These are phyloP conservation scores for Rachicladosporium sp. DNA, from an alignment of 2,329 filamentous ascomycete genomes.

Conservation along the genomic window DNA sequence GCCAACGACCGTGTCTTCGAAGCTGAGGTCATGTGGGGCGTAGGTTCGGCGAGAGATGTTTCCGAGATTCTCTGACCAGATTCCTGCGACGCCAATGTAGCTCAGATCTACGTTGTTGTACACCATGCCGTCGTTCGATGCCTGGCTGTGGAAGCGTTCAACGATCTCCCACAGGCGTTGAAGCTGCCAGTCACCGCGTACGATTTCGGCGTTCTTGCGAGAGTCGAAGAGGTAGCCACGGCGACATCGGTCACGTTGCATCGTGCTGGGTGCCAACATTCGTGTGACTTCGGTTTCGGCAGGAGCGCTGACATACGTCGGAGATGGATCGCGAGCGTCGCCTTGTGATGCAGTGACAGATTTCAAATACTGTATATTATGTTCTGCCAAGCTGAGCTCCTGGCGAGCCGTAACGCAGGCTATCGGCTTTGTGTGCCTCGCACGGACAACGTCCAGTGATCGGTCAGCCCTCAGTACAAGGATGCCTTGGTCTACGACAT, in stretches of 20 bases:
- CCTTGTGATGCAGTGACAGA: conserved; percentile 4
- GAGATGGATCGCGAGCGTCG: no score
- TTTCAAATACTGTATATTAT: conserved; percentile 15
- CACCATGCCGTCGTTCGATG: conserved; percentile 58
- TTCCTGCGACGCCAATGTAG: conserved; percentile 59
- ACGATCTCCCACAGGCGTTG: conserved; percentile 69
- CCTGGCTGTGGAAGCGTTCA: conserved; percentile 50
- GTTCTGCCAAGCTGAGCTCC: conserved; percentile 23
- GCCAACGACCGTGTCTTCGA: conserved; percentile 40
- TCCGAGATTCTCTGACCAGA: conserved; percentile 56
- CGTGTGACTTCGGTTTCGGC: conserved; percentile 11
- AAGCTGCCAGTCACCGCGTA: conserved; percentile 62
- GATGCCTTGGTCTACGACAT: conserved; percentile 36
- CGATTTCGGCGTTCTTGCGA: conserved; percentile 51
- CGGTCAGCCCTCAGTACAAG: conserved; percentile 42
- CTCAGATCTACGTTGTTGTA: conserved; percentile 56
- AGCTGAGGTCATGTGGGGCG: conserved; percentile 11
- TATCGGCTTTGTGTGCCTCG: conserved; percentile 29
- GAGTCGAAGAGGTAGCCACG: conserved; percentile 49
- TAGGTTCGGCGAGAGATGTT: conserved; percentile 14
- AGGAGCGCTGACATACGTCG: conserved; percentile 1
- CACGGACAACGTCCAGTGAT: conserved; percentile 36
- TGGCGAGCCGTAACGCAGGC: conserved; percentile 32
- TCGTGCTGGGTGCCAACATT: conserved; percentile 18
- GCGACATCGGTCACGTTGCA: conserved; percentile 41